A percentile compares a stretch with the other conserved stretches of the same genome.
These are phyloP conservation scores for Paracoccidioides brasiliensis DNA, from an alignment of 2,329 filamentous ascomycete genomes.

Conservation along the genomic window DNA sequence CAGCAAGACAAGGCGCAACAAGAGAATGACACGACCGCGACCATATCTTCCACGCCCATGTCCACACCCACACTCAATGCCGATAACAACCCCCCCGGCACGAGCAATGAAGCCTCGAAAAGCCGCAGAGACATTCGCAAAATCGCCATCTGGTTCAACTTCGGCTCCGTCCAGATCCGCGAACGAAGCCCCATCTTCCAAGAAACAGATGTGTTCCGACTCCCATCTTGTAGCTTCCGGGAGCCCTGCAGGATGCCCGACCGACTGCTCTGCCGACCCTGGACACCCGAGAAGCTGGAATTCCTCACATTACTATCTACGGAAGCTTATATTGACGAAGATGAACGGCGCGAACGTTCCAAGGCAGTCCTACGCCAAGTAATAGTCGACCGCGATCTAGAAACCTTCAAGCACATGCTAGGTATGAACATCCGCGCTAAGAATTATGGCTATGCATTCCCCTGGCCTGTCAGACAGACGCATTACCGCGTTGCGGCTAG, in stretches of 20 bases:
- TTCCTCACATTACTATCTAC: conserved; percentile 26
- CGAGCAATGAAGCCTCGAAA: background rate
- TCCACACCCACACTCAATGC: background rate
- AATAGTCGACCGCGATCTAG: conserved; percentile 23
- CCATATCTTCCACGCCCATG: background rate
- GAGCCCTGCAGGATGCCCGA: conserved; percentile 25
- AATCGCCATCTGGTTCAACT: conserved; percentile 27
- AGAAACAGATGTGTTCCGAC: conserved; percentile 23
- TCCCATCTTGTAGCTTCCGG: conserved; percentile 18
- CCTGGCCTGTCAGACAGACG: conserved; percentile 22
- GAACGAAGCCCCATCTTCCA: conserved; percentile 16
- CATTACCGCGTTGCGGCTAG: conserved; percentile 23
- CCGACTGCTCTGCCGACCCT: conserved; percentile 25
- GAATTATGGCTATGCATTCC: conserved; percentile 20
- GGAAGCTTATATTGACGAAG: conserved; percentile 27
- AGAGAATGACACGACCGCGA: conserved; percentile 1
- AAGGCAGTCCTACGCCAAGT: conserved; percentile 20
- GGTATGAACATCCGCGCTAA: conserved; percentile 19
- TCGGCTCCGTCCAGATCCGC: conserved; percentile 25
- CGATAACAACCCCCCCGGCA: background rate
- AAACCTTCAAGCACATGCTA: conserved; percentile 22
- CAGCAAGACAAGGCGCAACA: background rate
- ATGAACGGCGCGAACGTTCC: conserved; percentile 19
- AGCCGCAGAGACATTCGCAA: conserved; percentile 11
- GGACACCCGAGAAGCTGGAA: conserved; percentile 27